Percentiles rank a stretch among this genome's conserved stretches.
Evolutionary conservation across 2,329 filamentous ascomycete genomes (phyloP).

Genomic region (Huntiella savannae): DNA sequence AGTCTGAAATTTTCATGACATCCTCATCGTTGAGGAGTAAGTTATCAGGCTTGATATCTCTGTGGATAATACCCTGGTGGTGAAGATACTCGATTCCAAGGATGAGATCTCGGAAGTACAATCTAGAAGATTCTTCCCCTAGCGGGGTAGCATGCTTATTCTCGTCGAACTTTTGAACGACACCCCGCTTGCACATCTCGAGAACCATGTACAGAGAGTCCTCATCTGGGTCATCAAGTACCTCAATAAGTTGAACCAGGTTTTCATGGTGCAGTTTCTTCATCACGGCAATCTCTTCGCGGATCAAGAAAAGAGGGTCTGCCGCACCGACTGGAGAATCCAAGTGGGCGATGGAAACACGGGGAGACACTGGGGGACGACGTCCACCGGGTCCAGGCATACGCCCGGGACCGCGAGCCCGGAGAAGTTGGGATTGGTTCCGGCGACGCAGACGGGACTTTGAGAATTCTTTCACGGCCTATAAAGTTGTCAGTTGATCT

Average conservation of each 20-base stretch:
- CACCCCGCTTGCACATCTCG: constrained; percentile 97
- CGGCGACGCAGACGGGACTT: constrained; percentile 79
- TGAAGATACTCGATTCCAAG: constrained; percentile 94
- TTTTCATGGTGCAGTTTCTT: constrained; percentile 94
- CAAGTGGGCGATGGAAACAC: constrained; percentile 6
- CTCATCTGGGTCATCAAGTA: constrained; percentile 84
- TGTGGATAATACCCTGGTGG: constrained; percentile 81
- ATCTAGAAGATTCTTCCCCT: constrained; percentile 59
- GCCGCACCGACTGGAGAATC: constrained; percentile 23
- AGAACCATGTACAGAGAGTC: constrained; percentile 97
- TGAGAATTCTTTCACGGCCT: constrained; percentile 97
- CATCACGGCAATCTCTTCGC: constrained; percentile 96
- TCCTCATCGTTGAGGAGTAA: constrained; percentile 70
- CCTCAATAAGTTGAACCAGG: constrained; percentile 81
- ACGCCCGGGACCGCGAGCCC: constrained; percentile 27
- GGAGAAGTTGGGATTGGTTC: constrained; percentile 73
- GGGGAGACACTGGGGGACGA: constrained; percentile 4
- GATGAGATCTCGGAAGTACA: constrained; percentile 89
- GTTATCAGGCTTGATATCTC: constrained; percentile 97
- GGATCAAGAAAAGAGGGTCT: constrained; percentile 66
- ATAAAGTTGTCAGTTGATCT: constrained; percentile 13
- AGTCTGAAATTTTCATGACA: constrained; percentile 92
- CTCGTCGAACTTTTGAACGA: constrained; percentile 90
- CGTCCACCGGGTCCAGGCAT: constrained; percentile 15
- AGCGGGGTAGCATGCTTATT: constrained; percentile 70